These are phyloP conservation scores for Luvunga scandens DNA, from an alignment of 345 rosid species.

Conservation along the genomic window DNA sequence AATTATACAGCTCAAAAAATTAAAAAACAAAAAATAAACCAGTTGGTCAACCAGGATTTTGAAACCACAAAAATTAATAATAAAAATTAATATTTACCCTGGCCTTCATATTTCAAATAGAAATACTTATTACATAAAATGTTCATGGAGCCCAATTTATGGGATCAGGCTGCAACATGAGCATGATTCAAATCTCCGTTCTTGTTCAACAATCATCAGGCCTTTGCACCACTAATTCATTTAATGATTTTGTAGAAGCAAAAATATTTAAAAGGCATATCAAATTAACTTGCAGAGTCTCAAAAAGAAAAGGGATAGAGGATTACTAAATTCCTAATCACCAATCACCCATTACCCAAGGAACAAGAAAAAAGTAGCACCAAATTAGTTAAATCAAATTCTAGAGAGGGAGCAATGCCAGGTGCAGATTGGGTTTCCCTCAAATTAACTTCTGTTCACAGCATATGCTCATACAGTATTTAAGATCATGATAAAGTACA, in stretches of 20 bases:
- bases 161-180: not conserved
- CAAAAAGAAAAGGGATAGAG: too few species aligned
- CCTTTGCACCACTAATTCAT: not conserved
- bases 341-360: too few species aligned
- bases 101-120: conserved; percentile 31
- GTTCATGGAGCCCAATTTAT: conserved; percentile 28
- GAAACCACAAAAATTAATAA: not conserved
- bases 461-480: too few species aligned
- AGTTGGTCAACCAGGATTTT: too few species aligned
- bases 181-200: conserved; percentile 10
- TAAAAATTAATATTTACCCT: not conserved
- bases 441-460: not conserved
- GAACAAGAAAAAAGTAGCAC: not conserved
- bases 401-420: too few species aligned
- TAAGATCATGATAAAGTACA: too few species aligned
- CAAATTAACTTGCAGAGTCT: too few species aligned
- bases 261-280: too few species aligned
- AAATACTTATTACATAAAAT: conserved; percentile 17
- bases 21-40: too few species aligned
- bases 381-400: not conserved
- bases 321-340: not conserved
- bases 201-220: conserved; percentile 11
- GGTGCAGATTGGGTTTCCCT: too few species aligned
- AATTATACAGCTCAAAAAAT: too few species aligned
- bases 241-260: too few species aligned